Base-by-base conservation (phyloP, 208 protist species). In the Leishmania tropica region DNA sequence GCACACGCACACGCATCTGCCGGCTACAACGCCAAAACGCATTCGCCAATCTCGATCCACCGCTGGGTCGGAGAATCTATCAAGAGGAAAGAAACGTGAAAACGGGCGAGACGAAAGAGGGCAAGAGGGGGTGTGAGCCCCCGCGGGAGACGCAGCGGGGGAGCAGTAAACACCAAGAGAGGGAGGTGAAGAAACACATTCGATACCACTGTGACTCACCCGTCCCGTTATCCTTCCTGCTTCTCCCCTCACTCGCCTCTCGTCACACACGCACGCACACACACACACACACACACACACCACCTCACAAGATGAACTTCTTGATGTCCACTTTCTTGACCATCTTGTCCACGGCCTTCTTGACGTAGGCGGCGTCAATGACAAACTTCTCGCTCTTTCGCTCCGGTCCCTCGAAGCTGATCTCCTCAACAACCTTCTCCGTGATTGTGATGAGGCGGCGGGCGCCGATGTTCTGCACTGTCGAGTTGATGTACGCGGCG, bases 381-480 rank as follows among this genome's bases (percentile, higher is more conserved):
- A 91, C 81, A 45, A 98, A 92, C 31, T 83, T 94, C 83, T 98
- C 93, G 53, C 93, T 96, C 67, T 92, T 95, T 21, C 87, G 80
- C 72, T 97, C 95, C 48, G 96, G 95, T 4, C 92, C 96, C 72
- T 98, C 91, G 75, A 98, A 99, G 82, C 94, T 97, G 89, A 99
- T 90, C 73, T 99, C 98, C 88, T 99, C 98, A 40, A 99, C 90
- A 35, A 99, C 98, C 79, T 97, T 98, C 85, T 99, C 98, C 48
- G 98, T 97, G 47, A 99, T 97, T 11, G 99, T 99, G 90, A 99
- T 99, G 62, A 99, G 94, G 53, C 99, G 92, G 47, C 99, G 94
- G 1, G 99, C 99, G 65, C 99, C 99, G 77, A 99, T 99, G 86
- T 99, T 99, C 85, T 99, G 98, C 60, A 99, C 93, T 35, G 97